Evolutionary conservation across 805 yeast species (phyloP).

Genomic region (Isabelozyma pseudorhagii): DNA sequence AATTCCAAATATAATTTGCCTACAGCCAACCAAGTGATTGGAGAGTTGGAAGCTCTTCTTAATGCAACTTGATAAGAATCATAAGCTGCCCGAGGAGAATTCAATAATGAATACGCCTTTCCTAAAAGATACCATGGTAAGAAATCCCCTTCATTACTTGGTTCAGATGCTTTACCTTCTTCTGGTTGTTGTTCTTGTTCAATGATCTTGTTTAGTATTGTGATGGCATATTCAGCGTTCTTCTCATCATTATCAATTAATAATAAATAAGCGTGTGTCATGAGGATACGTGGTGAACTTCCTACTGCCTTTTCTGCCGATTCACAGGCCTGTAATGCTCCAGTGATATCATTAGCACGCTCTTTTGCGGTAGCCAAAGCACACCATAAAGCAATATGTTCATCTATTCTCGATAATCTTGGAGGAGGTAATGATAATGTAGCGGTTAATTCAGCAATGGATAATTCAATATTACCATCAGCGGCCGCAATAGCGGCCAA

Average conservation of each 20-base stretch:
- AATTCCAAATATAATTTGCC: conserved; percentile 58
- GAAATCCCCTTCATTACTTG: conserved; percentile 42
- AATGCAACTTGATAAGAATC: conserved; percentile 54
- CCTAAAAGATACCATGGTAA: conserved; percentile 59
- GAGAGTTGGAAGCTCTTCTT: conserved; percentile 48
- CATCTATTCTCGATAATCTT: conserved; percentile 40
- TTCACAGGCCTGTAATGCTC: conserved; percentile 50
- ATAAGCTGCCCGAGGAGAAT: conserved; percentile 50
- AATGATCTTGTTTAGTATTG: conserved; percentile 30
- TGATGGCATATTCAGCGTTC: conserved; percentile 35
- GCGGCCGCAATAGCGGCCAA: conserved; percentile 53
- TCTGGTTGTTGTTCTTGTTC: conserved; percentile 16
- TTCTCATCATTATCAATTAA: conserved; percentile 15
- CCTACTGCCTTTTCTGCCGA: conserved; percentile 46
- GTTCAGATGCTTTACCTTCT: conserved; percentile 7
- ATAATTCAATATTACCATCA: conserved; percentile 47
- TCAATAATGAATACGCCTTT: conserved; percentile 45
- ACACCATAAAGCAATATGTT: conserved; percentile 51
- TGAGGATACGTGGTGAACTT: conserved; percentile 39
- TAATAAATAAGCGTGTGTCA: conserved; percentile 49
- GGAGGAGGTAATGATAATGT: conserved; percentile 52
- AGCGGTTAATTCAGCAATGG: conserved; percentile 48
- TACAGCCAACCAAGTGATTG: conserved; percentile 66
- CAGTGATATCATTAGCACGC: conserved; percentile 45
- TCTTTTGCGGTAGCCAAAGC: conserved; percentile 51